These are phyloP conservation scores for Wickerhamiella kazuoi DNA, from an alignment of 805 yeast genomes.

Conservation along the genomic window DNA sequence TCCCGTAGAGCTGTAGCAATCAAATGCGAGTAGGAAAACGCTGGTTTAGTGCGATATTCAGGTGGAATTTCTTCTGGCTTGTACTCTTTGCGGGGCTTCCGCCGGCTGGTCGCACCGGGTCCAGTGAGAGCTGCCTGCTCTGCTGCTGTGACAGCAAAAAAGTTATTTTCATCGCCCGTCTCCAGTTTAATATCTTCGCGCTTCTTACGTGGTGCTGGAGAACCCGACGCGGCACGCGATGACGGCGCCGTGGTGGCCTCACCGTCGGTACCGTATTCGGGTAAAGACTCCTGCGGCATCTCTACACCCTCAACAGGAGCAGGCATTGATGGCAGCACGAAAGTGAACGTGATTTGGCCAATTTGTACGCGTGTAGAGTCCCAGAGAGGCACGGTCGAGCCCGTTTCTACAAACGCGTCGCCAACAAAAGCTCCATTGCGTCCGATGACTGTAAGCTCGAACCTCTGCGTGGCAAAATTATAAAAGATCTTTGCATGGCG, in stretches of 20 bases:
- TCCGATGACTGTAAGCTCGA: constrained; percentile 81
- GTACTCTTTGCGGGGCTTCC: constrained; percentile 38
- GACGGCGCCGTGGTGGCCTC: neutral
- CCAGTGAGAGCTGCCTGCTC: neutral
- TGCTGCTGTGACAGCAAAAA: constrained; percentile 13
- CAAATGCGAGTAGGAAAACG: constrained; percentile 60
- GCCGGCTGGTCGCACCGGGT: constrained; percentile 5
- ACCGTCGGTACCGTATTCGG: constrained; percentile 4
- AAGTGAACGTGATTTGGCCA: constrained; percentile 78
- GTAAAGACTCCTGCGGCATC: constrained; percentile 2
- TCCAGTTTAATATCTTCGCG: neutral
- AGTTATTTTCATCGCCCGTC: constrained; percentile 13
- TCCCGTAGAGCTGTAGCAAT: constrained; percentile 63
- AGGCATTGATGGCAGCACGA: constrained; percentile 58
- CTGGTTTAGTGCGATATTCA: constrained; percentile 71
- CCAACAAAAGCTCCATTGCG: constrained; percentile 95
- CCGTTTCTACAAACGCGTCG: constrained; percentile 74
- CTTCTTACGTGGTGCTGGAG: neutral
- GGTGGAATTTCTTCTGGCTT: constrained; percentile 75
- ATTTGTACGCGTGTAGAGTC: constrained; percentile 68
- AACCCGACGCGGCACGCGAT: neutral
- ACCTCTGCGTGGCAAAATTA: constrained; percentile 89
- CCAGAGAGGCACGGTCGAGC: constrained; percentile 71
- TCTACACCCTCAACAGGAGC: constrained; percentile 4
- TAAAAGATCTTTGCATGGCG: constrained; percentile 91